These are phyloP conservation scores for Colletotrichum sp. DNA, from an alignment of 2,329 filamentous ascomycete species.

Conservation along the genomic window DNA sequence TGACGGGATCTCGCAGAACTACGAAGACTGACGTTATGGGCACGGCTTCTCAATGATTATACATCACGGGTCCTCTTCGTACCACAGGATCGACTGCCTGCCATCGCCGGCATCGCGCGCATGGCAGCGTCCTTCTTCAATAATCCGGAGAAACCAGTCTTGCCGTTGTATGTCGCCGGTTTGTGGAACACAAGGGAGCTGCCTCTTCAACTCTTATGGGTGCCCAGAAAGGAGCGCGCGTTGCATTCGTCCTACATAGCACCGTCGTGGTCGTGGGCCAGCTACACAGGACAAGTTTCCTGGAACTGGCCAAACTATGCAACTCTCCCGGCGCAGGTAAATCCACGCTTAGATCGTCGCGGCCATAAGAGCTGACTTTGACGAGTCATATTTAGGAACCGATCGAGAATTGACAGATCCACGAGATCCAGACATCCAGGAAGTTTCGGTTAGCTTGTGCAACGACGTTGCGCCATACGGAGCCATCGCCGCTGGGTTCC, in stretches of 20 bases:
- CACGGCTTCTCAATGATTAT: not conserved
- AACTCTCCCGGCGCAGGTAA: not conserved
- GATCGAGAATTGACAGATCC: not conserved
- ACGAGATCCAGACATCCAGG: not conserved
- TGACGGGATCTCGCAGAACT: not conserved
- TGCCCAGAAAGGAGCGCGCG: not conserved
- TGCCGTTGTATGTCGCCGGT: not conserved
- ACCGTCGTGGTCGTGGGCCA: not conserved
- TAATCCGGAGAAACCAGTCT: not conserved
- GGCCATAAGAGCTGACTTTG: not conserved
- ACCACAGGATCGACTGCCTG: not conserved
- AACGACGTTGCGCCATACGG: not conserved
- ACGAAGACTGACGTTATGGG: not conserved
- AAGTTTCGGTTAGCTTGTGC: not conserved
- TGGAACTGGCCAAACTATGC: not conserved
- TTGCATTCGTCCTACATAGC: not conserved
- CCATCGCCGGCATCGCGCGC: not conserved
- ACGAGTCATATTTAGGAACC: not conserved
- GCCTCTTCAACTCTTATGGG: not conserved
- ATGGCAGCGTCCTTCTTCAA: not conserved
- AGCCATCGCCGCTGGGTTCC: not conserved
- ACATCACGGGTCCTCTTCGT: not conserved
- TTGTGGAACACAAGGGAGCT: not conserved
- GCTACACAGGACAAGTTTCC: not conserved
- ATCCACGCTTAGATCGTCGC: not conserved